phyloP scores from a whole-genome alignment of 1,284 basidiomycete species.

The Trichosporon sp. region DNA sequence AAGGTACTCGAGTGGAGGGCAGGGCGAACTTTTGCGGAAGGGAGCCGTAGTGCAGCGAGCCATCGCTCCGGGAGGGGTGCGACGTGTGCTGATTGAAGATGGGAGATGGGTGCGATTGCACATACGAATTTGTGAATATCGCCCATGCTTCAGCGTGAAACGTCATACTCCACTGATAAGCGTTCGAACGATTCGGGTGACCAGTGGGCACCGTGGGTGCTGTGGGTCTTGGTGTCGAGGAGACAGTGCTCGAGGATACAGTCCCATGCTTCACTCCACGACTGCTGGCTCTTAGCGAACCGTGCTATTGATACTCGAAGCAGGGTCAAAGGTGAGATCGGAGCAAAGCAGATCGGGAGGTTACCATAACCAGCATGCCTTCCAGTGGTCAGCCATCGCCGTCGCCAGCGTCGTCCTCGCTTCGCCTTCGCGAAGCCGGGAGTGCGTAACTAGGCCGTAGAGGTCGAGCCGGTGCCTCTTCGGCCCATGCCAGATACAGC shows the following conservation, averaged over 20 bases:
- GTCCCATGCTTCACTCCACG: neutral
- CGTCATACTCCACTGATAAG: slow-evolving; percentile 8
- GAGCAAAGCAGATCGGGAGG: neutral
- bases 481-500: neutral
- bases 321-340: too few species aligned
- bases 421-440: neutral
- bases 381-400: neutral
- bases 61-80: neutral
- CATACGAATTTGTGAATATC: neutral
- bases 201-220: neutral
- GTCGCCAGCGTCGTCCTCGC: neutral
- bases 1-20: too few species aligned
- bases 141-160: neutral
- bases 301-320: too few species aligned
- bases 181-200: neutral
- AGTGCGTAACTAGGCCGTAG: neutral
- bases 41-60: neutral
- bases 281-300: neutral
- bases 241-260: slow-evolving; percentile 3
- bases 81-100: too few species aligned
- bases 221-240: neutral
- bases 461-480: neutral
- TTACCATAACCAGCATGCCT: neutral
- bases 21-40: neutral
- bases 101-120: neutral